Base-by-base conservation (phyloP, 116 monocot genomes). In the Cymodocea nodosa region DNA sequence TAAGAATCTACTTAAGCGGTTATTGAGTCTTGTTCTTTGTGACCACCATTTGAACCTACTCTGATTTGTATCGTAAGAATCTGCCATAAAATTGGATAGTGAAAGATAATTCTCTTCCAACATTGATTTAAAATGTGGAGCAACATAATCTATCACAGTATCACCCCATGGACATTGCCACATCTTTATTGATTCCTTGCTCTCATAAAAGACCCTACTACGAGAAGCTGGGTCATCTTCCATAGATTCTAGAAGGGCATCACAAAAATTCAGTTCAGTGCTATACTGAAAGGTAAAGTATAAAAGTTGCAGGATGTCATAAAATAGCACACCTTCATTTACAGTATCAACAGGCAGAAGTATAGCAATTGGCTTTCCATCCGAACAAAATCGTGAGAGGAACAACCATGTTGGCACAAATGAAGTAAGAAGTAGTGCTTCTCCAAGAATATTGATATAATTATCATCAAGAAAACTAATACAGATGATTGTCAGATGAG, bases 81-180 rank as follows among this genome's bases (percentile, higher is more conserved):
- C 35, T 59, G 65, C 9, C 4, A 48, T 37, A 6, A 52, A 61
- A 60, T 50, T 80, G 5, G 75, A 68, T 23, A 83, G 62, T 22
- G 84, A 85, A 20, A 76, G 24, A 64, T 75, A 83, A 67, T 88
- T 97, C 56, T 85, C 82, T 75, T 85, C 71, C 65, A 88, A 50
- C 48, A 91, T 73, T 20, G 55, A 63, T 61, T 67, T 83, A 70
- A 80, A 91, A 9, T 72, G 76, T 70, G 97, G 91, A 52, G 72
- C 83, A 22, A 97, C 83, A 70, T 63, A 20, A 65, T 97, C 90
- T 35, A 97, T 37, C 15, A 88, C 51, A 68, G 77, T 73, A 60
- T 75, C 44, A 17, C 64, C 64, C 91, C 97, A 97, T 34, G 91
- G 97, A 51, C 97, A 91, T 64, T 70, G 55, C 97, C 97, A 76